A percentile compares a stretch with the other conserved stretches of the same genome.
These are phyloP conservation scores for Globisporangium paroecandrum DNA, from an alignment of 352 stramenopile species.

Conservation along the genomic window DNA sequence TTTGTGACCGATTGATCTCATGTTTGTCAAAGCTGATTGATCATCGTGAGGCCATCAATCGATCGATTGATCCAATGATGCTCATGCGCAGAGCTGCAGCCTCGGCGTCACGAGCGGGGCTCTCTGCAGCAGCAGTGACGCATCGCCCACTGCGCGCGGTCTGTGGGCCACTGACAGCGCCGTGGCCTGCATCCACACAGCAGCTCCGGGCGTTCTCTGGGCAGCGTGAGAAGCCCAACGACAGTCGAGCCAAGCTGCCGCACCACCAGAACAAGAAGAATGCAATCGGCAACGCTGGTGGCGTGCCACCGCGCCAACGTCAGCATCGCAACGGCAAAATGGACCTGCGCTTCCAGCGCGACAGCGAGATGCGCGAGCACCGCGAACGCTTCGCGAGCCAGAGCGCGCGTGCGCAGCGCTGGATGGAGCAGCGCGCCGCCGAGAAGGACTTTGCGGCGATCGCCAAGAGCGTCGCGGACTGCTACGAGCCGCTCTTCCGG, in stretches of 20 bases:
- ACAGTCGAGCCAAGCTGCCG: background rate
- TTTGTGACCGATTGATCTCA: background rate
- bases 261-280: background rate
- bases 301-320: background rate
- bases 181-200: background rate
- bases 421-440: constrained; percentile 6
- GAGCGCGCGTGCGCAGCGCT: constrained; percentile 3
- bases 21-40: background rate
- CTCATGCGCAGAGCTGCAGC: background rate
- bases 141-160: constrained; percentile 11
- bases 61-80: background rate
- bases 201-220: constrained; percentile 1
- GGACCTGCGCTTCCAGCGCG: constrained; percentile 16
- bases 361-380: constrained; percentile 1
- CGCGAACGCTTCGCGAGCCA: constrained; percentile 3
- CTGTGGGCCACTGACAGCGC: background rate
- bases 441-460: constrained; percentile 12
- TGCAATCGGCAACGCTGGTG: background rate
- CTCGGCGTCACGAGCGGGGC: background rate
- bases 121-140: background rate
- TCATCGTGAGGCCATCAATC: background rate
- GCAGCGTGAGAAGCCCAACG: background rate
- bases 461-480: constrained; percentile 15
- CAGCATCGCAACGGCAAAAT: background rate
- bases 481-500: constrained; percentile 17